These are phyloP conservation scores for Cladosporium sp. DNA, from an alignment of 2,329 filamentous ascomycete species.

Conservation along the genomic window DNA sequence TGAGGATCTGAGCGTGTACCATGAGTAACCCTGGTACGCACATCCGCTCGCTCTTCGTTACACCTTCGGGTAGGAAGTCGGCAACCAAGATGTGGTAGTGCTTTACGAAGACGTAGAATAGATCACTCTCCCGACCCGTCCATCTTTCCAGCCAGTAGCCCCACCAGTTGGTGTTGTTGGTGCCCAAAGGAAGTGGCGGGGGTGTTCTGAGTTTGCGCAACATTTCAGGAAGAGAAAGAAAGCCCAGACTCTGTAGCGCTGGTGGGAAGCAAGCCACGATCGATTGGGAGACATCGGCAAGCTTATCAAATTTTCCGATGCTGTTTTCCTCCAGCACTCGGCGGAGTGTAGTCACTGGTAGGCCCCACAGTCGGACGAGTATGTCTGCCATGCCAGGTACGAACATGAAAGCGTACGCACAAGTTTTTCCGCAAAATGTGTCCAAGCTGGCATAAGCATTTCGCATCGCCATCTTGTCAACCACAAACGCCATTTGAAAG, in stretches of 20 bases:
- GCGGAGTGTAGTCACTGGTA: constrained; percentile 64
- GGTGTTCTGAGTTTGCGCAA: constrained; percentile 60
- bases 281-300: constrained; percentile 51
- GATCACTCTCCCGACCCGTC: constrained; percentile 81
- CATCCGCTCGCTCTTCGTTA: constrained; percentile 53
- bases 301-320: constrained; percentile 51
- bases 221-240: constrained; percentile 57
- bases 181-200: constrained; percentile 62
- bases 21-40: constrained; percentile 74
- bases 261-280: constrained; percentile 68
- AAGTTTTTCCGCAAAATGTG: constrained; percentile 84
- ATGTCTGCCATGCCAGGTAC: constrained; percentile 82
- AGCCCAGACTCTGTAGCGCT: constrained; percentile 57
- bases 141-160: constrained; percentile 81
- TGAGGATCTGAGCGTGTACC: constrained; percentile 76
- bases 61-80: constrained; percentile 50
- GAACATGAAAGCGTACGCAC: constrained; percentile 91
- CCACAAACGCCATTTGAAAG: constrained; percentile 79
- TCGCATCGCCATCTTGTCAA: constrained; percentile 80
- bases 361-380: constrained; percentile 74
- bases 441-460: constrained; percentile 64
- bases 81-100: constrained; percentile 76
- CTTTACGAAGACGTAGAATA: constrained; percentile 90
- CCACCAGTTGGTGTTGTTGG: constrained; percentile 75
- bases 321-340: constrained; percentile 68